phyloP scores from a whole-genome alignment of 768 basidiomycete species.

The Lactarius hatsudake region DNA sequence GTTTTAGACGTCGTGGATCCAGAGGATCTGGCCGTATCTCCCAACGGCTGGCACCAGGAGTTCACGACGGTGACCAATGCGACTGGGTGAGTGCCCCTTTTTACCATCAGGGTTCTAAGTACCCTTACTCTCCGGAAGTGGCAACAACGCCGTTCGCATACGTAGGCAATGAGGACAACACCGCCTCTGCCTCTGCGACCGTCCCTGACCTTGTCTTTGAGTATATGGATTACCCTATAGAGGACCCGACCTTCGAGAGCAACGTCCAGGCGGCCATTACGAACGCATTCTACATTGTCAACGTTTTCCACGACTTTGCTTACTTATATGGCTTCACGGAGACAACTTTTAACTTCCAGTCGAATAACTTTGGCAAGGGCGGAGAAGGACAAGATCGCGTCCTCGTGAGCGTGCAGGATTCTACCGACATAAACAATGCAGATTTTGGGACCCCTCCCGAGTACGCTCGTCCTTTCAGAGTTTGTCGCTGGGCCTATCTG shows the following conservation, averaged over 20 bases:
- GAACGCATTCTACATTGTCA: conserved; percentile 59
- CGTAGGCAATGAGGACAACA: conserved; percentile 30
- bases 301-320: conserved; percentile 29
- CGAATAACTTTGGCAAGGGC: conserved; percentile 41
- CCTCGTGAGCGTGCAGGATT: conserved; percentile 50
- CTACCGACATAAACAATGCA: conserved; percentile 43
- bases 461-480: conserved; percentile 30
- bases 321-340: conserved; percentile 62
- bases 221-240: conserved; percentile 35
- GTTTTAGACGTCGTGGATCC: conserved; percentile 50
- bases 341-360: conserved; percentile 58
- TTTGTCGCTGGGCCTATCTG: not conserved
- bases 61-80: conserved; percentile 37
- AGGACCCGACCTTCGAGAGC: conserved; percentile 40
- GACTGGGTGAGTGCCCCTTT: conserved; percentile 27
- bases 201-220: conserved; percentile 40
- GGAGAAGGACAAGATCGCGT: conserved; percentile 46
- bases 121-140: conserved; percentile 21
- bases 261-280: conserved; percentile 56
- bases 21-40: conserved; percentile 52
- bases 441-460: conserved; percentile 45
- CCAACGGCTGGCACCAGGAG: conserved; percentile 54
- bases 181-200: conserved; percentile 39
- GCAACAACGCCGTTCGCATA: conserved; percentile 44
- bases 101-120: not conserved